Conservation (phyloP, 176 grass and related monocot genomes). For the Stipa capillata region DNA sequence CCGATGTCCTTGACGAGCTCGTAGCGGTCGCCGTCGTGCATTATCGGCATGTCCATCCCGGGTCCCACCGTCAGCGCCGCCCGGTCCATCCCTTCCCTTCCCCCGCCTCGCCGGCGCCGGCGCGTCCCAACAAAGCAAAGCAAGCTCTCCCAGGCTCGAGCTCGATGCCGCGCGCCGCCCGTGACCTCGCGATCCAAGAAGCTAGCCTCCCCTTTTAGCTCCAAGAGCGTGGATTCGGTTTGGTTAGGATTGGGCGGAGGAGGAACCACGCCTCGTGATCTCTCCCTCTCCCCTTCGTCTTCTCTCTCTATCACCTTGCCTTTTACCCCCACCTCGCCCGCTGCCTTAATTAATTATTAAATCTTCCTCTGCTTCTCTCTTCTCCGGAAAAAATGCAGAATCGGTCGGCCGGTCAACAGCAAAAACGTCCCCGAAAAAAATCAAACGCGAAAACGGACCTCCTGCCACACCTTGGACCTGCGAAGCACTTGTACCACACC, state of each 20-base stretch:
- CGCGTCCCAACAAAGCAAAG: background rate
- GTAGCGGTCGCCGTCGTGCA: constrained; percentile 92
- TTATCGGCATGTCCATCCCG: constrained; percentile 90
- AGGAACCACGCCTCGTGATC: constrained; percentile 32
- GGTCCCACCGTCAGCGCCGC: constrained; percentile 68
- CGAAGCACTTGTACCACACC: no score
- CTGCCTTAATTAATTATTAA: background rate
- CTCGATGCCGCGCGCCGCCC: constrained; percentile 1
- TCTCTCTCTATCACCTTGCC: constrained; percentile 1
- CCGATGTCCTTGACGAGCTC: constrained; percentile 83
- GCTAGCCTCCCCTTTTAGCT: background rate
- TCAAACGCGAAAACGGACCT: no score
- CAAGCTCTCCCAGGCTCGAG: no score
- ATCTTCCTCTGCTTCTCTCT: background rate
- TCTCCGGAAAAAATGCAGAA: no score
- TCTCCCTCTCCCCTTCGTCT: background rate
- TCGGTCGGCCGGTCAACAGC: no score
- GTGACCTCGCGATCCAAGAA: constrained; percentile 14
- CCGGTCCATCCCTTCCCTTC: constrained; percentile 44
- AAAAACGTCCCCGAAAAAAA: no score
- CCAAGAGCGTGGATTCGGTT: background rate
- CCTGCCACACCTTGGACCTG: no score
- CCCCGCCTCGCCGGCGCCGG: constrained; percentile 4
- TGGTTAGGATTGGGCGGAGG: constrained; percentile 27
- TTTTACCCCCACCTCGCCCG: constrained; percentile 6